Conservation (phyloP, 371 early-diverging fungal species). For the Syncephalis fuscata region DNA sequence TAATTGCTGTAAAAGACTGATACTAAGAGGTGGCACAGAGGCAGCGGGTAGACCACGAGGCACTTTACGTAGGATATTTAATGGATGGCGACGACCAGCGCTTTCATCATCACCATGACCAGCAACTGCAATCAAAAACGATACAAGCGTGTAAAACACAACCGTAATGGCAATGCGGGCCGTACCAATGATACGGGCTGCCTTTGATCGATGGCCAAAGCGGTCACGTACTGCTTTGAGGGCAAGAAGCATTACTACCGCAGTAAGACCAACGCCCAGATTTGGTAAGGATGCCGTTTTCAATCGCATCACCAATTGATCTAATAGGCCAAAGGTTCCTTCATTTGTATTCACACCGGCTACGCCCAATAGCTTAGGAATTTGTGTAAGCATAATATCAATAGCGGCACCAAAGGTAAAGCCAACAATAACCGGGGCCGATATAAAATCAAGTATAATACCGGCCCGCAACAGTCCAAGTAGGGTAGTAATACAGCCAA, state of each 20-base stretch:
- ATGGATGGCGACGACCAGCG: conserved; percentile 20
- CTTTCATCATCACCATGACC: conserved; percentile 37
- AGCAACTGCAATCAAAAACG: conserved; percentile 22
- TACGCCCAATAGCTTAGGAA: neutral
- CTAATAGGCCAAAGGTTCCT: neutral
- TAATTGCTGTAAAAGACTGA: neutral
- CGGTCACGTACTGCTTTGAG: neutral
- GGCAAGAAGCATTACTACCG: neutral
- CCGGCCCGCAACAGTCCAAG: conserved; percentile 67
- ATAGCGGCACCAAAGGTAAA: conserved; percentile 61
- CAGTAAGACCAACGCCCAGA: neutral
- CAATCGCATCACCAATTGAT: neutral
- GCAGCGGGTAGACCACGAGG: neutral
- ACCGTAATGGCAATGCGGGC: neutral
- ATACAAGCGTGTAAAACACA: neutral
- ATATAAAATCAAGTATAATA: conserved; percentile 67
- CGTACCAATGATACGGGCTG: neutral
- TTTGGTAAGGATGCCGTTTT: neutral
- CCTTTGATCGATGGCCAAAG: neutral
- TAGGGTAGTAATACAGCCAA: conserved; percentile 40
- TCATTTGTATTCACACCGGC: neutral
- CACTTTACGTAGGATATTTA: conserved; percentile 34
- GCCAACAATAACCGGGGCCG: conserved; percentile 50
- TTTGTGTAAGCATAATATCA: conserved; percentile 38
- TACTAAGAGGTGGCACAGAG: neutral